phyloP scores from a whole-genome alignment of 352 stramenopile genomes.

The Aphanomyces astaci region DNA sequence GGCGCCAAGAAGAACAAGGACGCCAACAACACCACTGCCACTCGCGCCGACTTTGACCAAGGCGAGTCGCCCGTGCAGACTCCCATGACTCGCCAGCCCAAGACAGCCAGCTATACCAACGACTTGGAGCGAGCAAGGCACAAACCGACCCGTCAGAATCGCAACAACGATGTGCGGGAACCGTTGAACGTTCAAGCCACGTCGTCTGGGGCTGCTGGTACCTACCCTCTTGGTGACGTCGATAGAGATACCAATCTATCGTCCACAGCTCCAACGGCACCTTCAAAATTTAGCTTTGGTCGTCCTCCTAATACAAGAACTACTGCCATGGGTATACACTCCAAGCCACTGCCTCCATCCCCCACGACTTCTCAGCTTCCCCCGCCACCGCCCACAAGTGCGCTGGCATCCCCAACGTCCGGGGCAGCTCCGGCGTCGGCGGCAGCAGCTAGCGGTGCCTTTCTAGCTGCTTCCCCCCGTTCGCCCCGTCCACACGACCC shows the following conservation, averaged over 20 bases:
- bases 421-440: no score
- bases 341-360: no score
- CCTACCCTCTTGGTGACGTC: no score
- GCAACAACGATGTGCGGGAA: neutral
- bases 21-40: no score
- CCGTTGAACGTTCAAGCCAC: neutral
- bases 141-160: neutral
- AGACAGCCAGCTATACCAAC: neutral
- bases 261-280: no score
- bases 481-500: neutral
- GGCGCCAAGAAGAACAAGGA: slow-evolving; percentile 4
- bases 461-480: neutral
- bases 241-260: no score
- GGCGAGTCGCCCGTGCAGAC: neutral
- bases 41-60: slow-evolving; percentile 12
- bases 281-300: no score
- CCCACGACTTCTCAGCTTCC: no score
- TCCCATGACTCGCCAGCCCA: neutral
- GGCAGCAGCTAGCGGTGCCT: neutral
- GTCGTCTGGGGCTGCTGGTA: neutral
- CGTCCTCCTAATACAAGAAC: no score
- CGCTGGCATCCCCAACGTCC: no score
- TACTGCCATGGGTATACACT: no score
- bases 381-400: no score
- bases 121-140: neutral